Percentiles rank a stretch among this genome's conserved stretches.
phyloP scores from a whole-genome alignment of 1,139 yeast species.

The Hyphopichia fennica region DNA sequence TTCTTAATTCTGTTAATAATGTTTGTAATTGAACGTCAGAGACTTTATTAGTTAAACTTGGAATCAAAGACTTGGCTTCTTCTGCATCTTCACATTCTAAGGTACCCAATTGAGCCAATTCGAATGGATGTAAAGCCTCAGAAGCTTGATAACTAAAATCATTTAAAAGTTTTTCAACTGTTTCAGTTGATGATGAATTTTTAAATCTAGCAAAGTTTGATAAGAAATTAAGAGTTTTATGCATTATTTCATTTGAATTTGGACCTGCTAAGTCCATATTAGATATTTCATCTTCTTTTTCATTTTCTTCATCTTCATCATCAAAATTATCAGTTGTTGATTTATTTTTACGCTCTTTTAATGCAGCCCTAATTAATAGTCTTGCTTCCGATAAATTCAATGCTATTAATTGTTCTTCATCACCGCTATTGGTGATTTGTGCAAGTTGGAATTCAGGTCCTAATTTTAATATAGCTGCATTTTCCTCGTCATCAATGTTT shows the following conservation, averaged over 20 bases:
- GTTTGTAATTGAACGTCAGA: slow-evolving; percentile 86
- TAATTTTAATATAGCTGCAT: slow-evolving; percentile 78
- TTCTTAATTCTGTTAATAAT: slow-evolving; percentile 79
- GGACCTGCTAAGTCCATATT: slow-evolving; percentile 71
- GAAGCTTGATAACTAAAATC: slow-evolving; percentile 59
- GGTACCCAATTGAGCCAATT: slow-evolving; percentile 91
- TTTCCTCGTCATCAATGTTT: slow-evolving; percentile 80
- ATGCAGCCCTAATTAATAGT: slow-evolving; percentile 83
- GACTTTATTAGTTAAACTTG: slow-evolving; percentile 78
- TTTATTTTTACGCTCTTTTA: slow-evolving; percentile 66
- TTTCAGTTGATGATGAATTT: slow-evolving; percentile 88
- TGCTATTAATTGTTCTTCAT: slow-evolving; percentile 74
- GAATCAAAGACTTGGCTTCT: slow-evolving; percentile 92
- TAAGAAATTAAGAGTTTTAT: slow-evolving; percentile 87
- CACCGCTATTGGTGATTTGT: slow-evolving; percentile 81
- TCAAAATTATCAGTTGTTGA: slow-evolving; percentile 25
- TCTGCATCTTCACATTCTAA: slow-evolving; percentile 96
- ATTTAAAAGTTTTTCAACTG: slow-evolving; percentile 83
- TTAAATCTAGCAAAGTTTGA: slow-evolving; percentile 86
- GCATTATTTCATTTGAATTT: slow-evolving; percentile 66
- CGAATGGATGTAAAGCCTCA: slow-evolving; percentile 86
- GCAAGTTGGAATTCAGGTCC: slow-evolving; percentile 90
- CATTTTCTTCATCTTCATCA: slow-evolving; percentile 42
- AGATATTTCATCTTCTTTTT: slow-evolving; percentile 61
- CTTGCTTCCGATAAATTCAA: slow-evolving; percentile 88